Evolutionary conservation across 371 early-diverging fungal genomes (phyloP).

Genomic region (Syncephalis plumigaleata): DNA sequence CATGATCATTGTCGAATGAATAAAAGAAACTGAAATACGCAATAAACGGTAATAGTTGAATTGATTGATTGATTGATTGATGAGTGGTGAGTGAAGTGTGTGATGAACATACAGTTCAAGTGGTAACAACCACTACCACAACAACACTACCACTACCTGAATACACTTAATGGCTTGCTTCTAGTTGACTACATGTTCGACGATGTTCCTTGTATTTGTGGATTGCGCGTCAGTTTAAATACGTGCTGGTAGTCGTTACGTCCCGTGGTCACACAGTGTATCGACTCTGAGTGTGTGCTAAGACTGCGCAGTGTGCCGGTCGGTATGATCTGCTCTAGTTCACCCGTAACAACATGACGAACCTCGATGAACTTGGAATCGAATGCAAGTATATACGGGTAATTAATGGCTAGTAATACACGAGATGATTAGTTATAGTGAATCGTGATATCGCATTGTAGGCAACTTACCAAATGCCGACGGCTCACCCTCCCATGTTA

Average conservation of each 20-base stretch:
- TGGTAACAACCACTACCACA: too few relatives aligned
- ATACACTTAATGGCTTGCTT: too few relatives aligned
- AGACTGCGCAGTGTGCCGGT: constrained; percentile 39
- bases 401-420: constrained; percentile 25
- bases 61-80: too few relatives aligned
- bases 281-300: constrained; percentile 17
- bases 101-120: too few relatives aligned
- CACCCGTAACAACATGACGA: constrained; percentile 65
- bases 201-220: not conserved
- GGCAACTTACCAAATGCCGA: constrained; percentile 34
- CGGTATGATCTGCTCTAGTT: constrained; percentile 38
- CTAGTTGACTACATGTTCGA: too few relatives aligned
- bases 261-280: constrained; percentile 5
- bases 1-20: too few relatives aligned
- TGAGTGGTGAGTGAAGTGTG: too few relatives aligned
- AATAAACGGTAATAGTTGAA: too few relatives aligned
- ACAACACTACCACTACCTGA: too few relatives aligned
- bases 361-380: constrained; percentile 81
- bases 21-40: too few relatives aligned
- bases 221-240: not conserved
- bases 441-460: too few relatives aligned
- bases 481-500: constrained; percentile 60
- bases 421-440: not conserved
- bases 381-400: constrained; percentile 80
- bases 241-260: not conserved